A percentile compares a stretch with the other conserved stretches of the same genome.
Evolutionary conservation across 345 rosid genomes (phyloP).

Genomic region (Citrus glauca): DNA sequence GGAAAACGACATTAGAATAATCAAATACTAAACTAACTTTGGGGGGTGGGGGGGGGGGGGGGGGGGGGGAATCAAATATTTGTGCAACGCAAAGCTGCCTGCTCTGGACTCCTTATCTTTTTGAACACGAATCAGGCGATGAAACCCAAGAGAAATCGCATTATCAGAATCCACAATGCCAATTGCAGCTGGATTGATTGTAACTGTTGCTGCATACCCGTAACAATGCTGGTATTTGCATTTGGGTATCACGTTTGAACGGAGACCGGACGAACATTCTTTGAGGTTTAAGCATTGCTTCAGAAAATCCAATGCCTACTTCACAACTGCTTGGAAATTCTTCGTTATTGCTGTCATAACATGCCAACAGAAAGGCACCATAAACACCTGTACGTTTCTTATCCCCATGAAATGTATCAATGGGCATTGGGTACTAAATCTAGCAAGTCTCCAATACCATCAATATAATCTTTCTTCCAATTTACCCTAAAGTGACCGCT

Average conservation of each 20-base stretch:
- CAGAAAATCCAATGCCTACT: slow-evolving; percentile 91
- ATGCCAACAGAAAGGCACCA: slow-evolving; percentile 93
- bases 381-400: slow-evolving; percentile 91
- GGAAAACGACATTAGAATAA: too few relatives aligned
- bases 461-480: slow-evolving; percentile 95
- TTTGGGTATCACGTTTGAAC: slow-evolving; percentile 58
- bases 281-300: slow-evolving; percentile 51
- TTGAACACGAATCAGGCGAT: slow-evolving; percentile 71
- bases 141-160: slow-evolving; percentile 91
- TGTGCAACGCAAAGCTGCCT: neutral
- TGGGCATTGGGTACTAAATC: slow-evolving; percentile 70
- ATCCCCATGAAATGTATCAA: slow-evolving; percentile 92
- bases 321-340: slow-evolving; percentile 91
- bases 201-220: neutral
- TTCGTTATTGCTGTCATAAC: slow-evolving; percentile 70
- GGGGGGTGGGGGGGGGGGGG: too few relatives aligned
- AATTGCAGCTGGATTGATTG: slow-evolving; percentile 46
- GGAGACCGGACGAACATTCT: slow-evolving; percentile 76
- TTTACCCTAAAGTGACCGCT: slow-evolving; percentile 81
- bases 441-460: slow-evolving; percentile 84
- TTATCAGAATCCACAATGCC: slow-evolving; percentile 78
- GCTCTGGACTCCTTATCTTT: slow-evolving; percentile 77
- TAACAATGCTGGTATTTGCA: neutral
- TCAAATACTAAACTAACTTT: too few relatives aligned
- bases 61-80: neutral